Evolutionary conservation across 2,329 filamentous ascomycete species (phyloP).

Genomic region (Fusarium floridanum): DNA sequence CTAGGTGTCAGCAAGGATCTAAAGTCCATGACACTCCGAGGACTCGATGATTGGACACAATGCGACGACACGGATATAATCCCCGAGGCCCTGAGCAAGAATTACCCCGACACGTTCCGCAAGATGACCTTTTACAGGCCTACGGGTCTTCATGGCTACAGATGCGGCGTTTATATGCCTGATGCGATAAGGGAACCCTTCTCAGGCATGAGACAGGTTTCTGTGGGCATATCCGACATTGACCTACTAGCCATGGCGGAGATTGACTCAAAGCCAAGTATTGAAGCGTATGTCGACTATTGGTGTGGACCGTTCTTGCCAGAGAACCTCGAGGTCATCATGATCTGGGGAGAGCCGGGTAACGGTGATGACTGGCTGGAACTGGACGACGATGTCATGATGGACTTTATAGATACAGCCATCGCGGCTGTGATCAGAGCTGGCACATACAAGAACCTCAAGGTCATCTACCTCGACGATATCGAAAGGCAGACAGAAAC

Average conservation of each 20-base stretch:
- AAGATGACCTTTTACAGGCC: slow-evolving; percentile 25
- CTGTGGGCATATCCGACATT: slow-evolving; percentile 3
- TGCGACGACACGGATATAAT: neutral
- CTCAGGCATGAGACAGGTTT: neutral
- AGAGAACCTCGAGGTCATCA: slow-evolving; percentile 9
- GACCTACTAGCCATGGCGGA: neutral
- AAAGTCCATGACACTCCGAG: slow-evolving; percentile 6
- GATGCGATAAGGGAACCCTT: neutral
- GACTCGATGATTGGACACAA: neutral
- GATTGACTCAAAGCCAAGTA: accelerated
- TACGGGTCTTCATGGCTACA: neutral
- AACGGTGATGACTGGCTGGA: neutral
- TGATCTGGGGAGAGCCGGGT: slow-evolving; percentile 12
- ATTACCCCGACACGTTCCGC: neutral
- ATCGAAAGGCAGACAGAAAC: slow-evolving; percentile 1
- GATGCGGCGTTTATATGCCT: neutral
- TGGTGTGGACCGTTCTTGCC: neutral
- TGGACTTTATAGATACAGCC: slow-evolving; percentile 2
- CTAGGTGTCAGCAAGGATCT: neutral
- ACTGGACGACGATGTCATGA: neutral
- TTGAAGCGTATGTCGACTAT: neutral
- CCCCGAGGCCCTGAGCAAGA: neutral
- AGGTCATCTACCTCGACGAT: slow-evolving; percentile 24
- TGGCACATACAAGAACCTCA: neutral
- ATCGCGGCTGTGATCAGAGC: slow-evolving; percentile 19